Evolutionary conservation across 1,284 basidiomycete genomes (phyloP), one percentile per base, ranked within the genome.

Genomic region (Cutaneotrichosporon sp.): DNA sequence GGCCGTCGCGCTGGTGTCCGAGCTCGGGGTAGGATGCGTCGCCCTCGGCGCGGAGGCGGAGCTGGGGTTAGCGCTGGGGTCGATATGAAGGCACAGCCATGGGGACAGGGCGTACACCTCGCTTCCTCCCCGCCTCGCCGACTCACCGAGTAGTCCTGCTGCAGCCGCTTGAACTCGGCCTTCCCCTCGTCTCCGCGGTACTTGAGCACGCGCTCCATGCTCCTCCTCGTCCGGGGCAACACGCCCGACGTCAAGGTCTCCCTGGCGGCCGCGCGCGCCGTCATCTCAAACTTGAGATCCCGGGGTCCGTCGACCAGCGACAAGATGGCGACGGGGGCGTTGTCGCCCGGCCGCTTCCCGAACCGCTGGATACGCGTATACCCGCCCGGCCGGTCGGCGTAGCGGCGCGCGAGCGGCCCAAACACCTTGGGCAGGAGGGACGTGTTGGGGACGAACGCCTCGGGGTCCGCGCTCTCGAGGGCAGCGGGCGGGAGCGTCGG

Each of bases 321-420:
- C 47, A 99, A 80, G 61, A 99, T 86, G 4, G 95, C 95, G 66
- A 89, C 85, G 1, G 93, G 92, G 31, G 97, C 97, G 75, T 97
- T 91, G 82, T 99, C 97, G 25, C 95, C 94, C 60, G 83, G 84
- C 20, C 95, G 86, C 76, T 89, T 86, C 43, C 95, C 97, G 68
- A 88, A 91, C 74, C 89, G 91, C 77, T 93, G 89, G 66, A 99
- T 89, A 27, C 97, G 87, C 8, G 97, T 99, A 82, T 98, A 99
- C 8, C 97, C 97, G 11, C 97, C 97, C 5, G 89, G 88, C 6
- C 97, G 86, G 22, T 84, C 75, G 1, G 86, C 84, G 79, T 98
- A 99, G 49, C 97, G 89, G 67, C 86, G 76, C 0, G 92, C 87
- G 59, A 97, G 87, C 7, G 86, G 85, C 11, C 83, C 83, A 75